Conservation (phyloP, 257 asterid species). For the Handroanthus guayacan region DNA sequence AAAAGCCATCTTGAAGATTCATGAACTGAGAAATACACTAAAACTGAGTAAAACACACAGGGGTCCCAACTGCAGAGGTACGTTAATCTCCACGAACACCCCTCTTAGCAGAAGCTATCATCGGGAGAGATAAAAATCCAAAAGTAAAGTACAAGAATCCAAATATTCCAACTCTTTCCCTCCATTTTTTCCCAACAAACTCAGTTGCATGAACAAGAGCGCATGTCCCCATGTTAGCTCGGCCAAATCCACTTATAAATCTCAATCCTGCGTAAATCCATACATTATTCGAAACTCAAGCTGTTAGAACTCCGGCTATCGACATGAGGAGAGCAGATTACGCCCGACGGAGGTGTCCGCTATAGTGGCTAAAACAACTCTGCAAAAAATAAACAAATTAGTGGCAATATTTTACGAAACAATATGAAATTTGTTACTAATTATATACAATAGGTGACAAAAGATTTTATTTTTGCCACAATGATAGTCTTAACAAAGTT, state of each 20-base stretch:
- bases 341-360: slow-evolving; percentile 54
- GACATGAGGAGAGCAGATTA: slow-evolving; percentile 58
- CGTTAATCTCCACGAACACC: slow-evolving; percentile 53
- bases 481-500: too few species aligned
- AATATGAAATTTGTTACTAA: too few species aligned
- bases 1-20: slow-evolving; percentile 65
- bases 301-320: slow-evolving; percentile 37
- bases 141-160: slow-evolving; percentile 48
- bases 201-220: slow-evolving; percentile 56
- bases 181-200: slow-evolving; percentile 52
- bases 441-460: too few species aligned
- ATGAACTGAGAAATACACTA: slow-evolving; percentile 40
- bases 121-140: slow-evolving; percentile 48
- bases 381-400: too few species aligned
- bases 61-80: slow-evolving; percentile 52
- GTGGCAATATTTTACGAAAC: too few species aligned
- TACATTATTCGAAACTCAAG: slow-evolving; percentile 41
- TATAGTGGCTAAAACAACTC: slow-evolving; percentile 25
- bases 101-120: slow-evolving; percentile 39
- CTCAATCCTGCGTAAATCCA: slow-evolving; percentile 54
- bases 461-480: too few species aligned
- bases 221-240: slow-evolving; percentile 45
- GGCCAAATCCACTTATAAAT: slow-evolving; percentile 51
- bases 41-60: slow-evolving; percentile 38
- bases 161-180: slow-evolving; percentile 48